phyloP scores from a whole-genome alignment of 805 yeast genomes.

The Wickerhamomyces sydowiorum region DNA sequence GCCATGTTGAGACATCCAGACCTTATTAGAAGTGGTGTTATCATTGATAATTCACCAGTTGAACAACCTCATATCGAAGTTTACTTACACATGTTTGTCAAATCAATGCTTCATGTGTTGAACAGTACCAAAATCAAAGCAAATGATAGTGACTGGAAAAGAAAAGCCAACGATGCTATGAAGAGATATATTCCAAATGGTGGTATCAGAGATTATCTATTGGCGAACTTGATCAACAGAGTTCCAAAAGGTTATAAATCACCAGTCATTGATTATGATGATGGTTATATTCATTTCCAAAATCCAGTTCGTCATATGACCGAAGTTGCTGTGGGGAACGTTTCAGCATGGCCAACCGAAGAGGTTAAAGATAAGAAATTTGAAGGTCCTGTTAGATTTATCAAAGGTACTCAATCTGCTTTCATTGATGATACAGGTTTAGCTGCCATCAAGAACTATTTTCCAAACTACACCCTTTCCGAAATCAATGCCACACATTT shows the following conservation, averaged over 20 bases:
- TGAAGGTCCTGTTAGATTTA: conserved; percentile 32
- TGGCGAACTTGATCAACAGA: conserved; percentile 28
- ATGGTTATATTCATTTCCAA: conserved; percentile 23
- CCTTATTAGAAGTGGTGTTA: conserved; percentile 30
- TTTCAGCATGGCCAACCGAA: conserved; percentile 28
- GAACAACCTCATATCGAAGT: conserved; percentile 25
- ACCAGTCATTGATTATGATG: conserved; percentile 17
- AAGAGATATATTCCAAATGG: conserved; percentile 18
- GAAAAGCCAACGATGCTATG: conserved; percentile 17
- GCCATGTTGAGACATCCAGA: conserved; percentile 34
- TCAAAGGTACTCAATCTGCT: conserved; percentile 33
- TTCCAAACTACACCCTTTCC: conserved; percentile 21
- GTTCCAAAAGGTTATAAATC: conserved; percentile 14
- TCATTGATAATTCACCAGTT: conserved; percentile 43
- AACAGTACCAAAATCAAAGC: conserved; percentile 15
- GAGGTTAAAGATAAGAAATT: conserved; percentile 17
- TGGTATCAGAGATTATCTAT: conserved; percentile 28
- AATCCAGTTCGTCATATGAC: conserved; percentile 25
- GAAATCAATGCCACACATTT: conserved; percentile 27
- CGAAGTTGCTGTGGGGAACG: conserved; percentile 15
- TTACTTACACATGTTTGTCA: conserved; percentile 28
- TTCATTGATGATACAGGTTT: conserved; percentile 29
- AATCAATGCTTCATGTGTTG: conserved; percentile 35
- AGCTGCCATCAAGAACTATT: conserved; percentile 17
- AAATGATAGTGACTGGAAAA: conserved; percentile 21